Evolutionary conservation across 805 yeast genomes (phyloP), one percentile per base, ranked within the genome.

Genomic region (Millerozyma miso): DNA sequence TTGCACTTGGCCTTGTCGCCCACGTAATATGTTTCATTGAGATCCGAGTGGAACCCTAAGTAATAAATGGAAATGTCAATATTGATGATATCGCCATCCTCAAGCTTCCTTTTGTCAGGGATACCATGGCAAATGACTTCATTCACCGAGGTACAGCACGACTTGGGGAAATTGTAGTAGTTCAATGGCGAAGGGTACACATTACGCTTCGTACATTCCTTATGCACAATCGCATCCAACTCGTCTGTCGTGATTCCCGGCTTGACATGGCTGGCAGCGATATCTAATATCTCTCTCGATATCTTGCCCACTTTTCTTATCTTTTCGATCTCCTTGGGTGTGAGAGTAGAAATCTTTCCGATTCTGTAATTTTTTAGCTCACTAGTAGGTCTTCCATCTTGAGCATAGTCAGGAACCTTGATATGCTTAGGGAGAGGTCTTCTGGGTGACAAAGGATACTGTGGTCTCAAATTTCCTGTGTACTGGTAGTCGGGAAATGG

Each of bases 71-170:
- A 77, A 38, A 93, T 87, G 62, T 93, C 99, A 50, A 93, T 70
- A 60, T 93, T 93, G 47, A 93, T 77, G 52, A 93, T 91, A 60
- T 93, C 99, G 46, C 99, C 99, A 52, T 91, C 98, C 62, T 87
- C 69, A 49, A 93, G 74, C 29, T 81, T 82, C 42, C 90, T 77
- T 67, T 86, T 77, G 65, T 93, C 99, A 19, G 99, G 99, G 45
- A 93, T 86, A 49, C 99, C 99, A 64, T 93, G 99, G 62, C 99
- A 93, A 47, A 93, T 86, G 44, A 89, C 82, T 71, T 93, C 99
- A 65, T 93, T 93, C 35, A 93, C 84, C 2, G 97, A 88, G 1
- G 96, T 88, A 67, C 99, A 93, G 34, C 88, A 77, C 17, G 93
- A 81, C 61, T 89, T 90, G 35, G 98, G 97, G 69, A 80, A 93